Evolutionary conservation across 2,329 filamentous ascomycete species (phyloP).

Genomic region (Hymenoscyphus fructigenus): DNA sequence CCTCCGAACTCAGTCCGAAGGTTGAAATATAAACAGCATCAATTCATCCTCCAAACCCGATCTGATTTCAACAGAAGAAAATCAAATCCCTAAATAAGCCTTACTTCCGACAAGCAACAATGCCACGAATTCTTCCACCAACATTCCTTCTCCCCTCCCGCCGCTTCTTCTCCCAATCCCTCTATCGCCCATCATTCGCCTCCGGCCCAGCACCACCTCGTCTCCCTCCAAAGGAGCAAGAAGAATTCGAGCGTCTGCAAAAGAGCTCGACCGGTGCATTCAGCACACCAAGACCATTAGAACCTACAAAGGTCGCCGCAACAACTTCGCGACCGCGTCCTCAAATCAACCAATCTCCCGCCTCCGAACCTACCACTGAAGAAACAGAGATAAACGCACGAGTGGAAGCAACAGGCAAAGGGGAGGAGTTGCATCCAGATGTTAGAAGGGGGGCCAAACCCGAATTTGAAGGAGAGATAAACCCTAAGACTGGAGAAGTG

Average conservation of each 20-base stretch:
- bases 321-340: slow-evolving; percentile 35
- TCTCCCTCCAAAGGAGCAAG: slow-evolving; percentile 84
- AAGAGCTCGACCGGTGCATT: slow-evolving; percentile 73
- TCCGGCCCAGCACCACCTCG: slow-evolving; percentile 73
- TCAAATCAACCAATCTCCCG: slow-evolving; percentile 51
- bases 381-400: slow-evolving; percentile 39
- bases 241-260: slow-evolving; percentile 86
- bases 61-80: background rate
- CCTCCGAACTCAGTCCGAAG: background rate
- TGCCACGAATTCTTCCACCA: slow-evolving; percentile 32
- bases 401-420: slow-evolving; percentile 55
- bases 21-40: background rate
- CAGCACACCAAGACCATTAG: slow-evolving; percentile 55
- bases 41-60: background rate
- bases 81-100: background rate
- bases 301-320: slow-evolving; percentile 23
- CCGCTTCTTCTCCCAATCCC: slow-evolving; percentile 32
- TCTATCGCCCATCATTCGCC: slow-evolving; percentile 42
- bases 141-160: slow-evolving; percentile 31
- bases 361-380: slow-evolving; percentile 24
- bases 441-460: slow-evolving; percentile 75
- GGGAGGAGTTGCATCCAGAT: slow-evolving; percentile 68
- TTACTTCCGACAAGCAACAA: slow-evolving; percentile 6
- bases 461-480: slow-evolving; percentile 89
- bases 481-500: slow-evolving; percentile 92